Conservation (phyloP, 305 asterid genomes). For the Fraxinus paxiana region DNA sequence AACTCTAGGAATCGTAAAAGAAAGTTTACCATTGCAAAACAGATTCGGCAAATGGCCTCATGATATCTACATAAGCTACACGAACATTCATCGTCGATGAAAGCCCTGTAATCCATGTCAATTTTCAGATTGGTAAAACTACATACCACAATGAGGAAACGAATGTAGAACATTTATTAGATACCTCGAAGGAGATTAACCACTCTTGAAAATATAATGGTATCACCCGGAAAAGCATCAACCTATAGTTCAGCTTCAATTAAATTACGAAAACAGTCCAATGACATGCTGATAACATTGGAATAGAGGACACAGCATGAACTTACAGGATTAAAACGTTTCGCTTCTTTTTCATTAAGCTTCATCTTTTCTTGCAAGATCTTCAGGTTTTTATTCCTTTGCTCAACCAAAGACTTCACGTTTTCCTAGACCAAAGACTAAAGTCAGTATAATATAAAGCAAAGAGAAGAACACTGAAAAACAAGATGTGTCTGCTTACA, state of each 20-base stretch:
- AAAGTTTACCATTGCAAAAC: slow-evolving; percentile 65
- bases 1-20: slow-evolving; percentile 19
- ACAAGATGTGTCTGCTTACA: slow-evolving; percentile 45
- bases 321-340: slow-evolving; percentile 95
- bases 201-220: slow-evolving; percentile 87
- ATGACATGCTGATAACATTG: slow-evolving; percentile 12
- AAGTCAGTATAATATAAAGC: slow-evolving; percentile 26
- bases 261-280: neutral
- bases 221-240: slow-evolving; percentile 99
- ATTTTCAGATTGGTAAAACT: slow-evolving; percentile 20
- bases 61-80: slow-evolving; percentile 70
- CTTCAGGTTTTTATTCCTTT: slow-evolving; percentile 73
- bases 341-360: slow-evolving; percentile 74
- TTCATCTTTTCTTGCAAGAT: slow-evolving; percentile 82
- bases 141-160: slow-evolving; percentile 18
- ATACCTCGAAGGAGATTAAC: slow-evolving; percentile 95
- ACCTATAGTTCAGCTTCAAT: slow-evolving; percentile 46
- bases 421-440: slow-evolving; percentile 55
- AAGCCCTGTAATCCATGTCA: slow-evolving; percentile 62
- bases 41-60: slow-evolving; percentile 99
- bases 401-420: slow-evolving; percentile 69
- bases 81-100: slow-evolving; percentile 87
- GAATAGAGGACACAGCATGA: slow-evolving; percentile 18
- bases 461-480: slow-evolving; percentile 12
- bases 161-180: slow-evolving; percentile 1